Conservation (phyloP, 1,284 basidiomycete species). For the Laetiporus sulphureus region DNA sequence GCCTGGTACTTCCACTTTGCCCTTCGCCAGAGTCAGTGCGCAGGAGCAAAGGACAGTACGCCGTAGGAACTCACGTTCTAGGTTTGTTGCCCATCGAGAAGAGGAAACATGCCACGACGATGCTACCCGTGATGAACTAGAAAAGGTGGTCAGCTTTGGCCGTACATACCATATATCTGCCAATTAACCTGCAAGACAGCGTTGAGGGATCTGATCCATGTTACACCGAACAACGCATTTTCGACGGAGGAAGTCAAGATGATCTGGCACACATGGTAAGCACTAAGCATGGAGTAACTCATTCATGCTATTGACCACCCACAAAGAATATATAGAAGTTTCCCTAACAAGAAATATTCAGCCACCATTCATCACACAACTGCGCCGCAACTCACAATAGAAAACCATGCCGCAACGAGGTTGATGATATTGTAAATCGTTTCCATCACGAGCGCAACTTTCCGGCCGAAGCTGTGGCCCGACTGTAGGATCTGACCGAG, state of each 20-base stretch:
- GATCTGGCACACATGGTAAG: constrained; percentile 64
- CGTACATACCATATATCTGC: background rate
- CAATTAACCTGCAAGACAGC: constrained; percentile 61
- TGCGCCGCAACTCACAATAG: constrained; percentile 50
- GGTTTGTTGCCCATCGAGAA: constrained; percentile 98
- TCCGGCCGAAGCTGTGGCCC: constrained; percentile 78
- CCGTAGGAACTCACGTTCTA: constrained; percentile 51
- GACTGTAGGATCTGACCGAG: constrained; percentile 79
- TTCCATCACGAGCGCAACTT: constrained; percentile 72
- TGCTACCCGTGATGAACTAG: constrained; percentile 84
- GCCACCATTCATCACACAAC: background rate
- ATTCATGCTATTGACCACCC: too few relatives aligned
- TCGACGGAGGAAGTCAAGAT: constrained; percentile 89
- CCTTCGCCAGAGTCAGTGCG: background rate
- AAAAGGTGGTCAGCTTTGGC: background rate
- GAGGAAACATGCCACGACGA: constrained; percentile 85
- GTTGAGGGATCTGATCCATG: constrained; percentile 75
- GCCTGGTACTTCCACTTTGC: constrained; percentile 82
- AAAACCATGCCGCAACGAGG: constrained; percentile 91
- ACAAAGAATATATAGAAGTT: constrained; percentile 98
- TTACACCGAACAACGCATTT: constrained; percentile 62
- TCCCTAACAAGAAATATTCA: constrained; percentile 39
- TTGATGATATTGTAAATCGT: constrained; percentile 87
- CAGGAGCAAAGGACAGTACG: background rate
- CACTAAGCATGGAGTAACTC: too few relatives aligned